These are phyloP conservation scores for Chlamydomonas reinhardtii DNA, from an alignment of 163 green algal species.

Conservation along the genomic window DNA sequence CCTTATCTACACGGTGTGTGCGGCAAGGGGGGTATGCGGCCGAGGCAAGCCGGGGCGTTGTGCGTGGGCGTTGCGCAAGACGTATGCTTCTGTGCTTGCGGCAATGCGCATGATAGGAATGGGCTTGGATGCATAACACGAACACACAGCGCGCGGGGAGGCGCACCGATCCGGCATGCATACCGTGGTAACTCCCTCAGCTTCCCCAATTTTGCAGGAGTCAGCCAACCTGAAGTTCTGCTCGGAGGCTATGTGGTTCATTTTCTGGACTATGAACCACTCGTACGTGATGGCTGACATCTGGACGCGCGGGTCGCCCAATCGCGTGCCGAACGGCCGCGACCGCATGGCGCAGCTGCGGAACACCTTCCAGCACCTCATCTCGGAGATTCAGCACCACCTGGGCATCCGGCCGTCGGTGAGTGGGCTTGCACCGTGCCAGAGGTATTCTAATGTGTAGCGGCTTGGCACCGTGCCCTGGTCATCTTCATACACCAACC, in stretches of 20 bases:
- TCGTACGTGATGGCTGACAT: conserved; percentile 56
- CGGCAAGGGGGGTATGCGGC: too few species aligned
- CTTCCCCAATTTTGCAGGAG: conserved; percentile 28
- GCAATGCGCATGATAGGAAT: too few species aligned
- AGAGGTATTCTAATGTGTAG: too few species aligned
- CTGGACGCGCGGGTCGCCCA: conserved; percentile 39
- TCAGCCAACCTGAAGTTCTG: conserved; percentile 55
- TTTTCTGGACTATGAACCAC: conserved; percentile 67
- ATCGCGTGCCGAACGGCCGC: conserved; percentile 9
- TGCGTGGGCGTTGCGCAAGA: too few species aligned
- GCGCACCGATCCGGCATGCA: too few species aligned
- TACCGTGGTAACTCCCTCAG: too few species aligned
- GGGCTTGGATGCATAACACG: too few species aligned
- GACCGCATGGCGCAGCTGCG: conserved; percentile 50
- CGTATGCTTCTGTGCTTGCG: too few species aligned
- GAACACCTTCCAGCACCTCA: conserved; percentile 51
- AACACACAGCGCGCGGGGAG: too few species aligned
- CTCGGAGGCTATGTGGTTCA: conserved; percentile 65
- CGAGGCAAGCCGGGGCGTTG: too few species aligned
- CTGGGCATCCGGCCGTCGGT: conserved; percentile 46
- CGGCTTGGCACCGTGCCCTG: too few species aligned
- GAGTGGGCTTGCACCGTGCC: not conserved
- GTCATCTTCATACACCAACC: too few species aligned
- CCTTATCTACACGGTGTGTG: conserved; percentile 61
- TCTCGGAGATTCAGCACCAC: conserved; percentile 48